Evolutionary conservation across 2,329 filamentous ascomycete species (phyloP).

Genomic region (Aspergillus sojae): DNA sequence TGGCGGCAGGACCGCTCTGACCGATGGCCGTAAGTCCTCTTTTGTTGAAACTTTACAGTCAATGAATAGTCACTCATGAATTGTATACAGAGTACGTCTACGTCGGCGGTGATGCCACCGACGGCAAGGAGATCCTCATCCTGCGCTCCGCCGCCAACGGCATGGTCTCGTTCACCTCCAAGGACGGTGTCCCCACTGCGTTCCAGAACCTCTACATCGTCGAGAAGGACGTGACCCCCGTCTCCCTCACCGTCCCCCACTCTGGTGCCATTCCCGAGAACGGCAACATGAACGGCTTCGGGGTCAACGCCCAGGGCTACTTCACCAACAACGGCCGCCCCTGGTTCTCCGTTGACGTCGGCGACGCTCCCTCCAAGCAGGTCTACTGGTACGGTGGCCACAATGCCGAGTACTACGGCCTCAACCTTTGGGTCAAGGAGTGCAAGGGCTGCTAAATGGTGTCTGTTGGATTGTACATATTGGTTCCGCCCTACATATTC

Average conservation of each 20-base stretch:
- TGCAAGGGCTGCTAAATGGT: conserved; percentile 23
- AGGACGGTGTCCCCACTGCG: conserved; percentile 26
- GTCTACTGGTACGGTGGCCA: conserved; percentile 32
- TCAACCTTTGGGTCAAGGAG: conserved; percentile 30
- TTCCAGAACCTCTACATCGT: conserved; percentile 34
- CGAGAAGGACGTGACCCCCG: conserved; percentile 23
- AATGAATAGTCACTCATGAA: background rate
- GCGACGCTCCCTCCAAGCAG: conserved; percentile 22
- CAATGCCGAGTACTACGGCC: conserved; percentile 22
- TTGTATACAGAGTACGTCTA: conserved; percentile 23
- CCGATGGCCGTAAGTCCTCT: conserved; percentile 27
- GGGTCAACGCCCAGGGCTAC: conserved; percentile 28
- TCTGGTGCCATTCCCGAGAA: conserved; percentile 29
- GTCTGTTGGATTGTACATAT: background rate
- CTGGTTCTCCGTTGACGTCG: conserved; percentile 31
- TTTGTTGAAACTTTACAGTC: too few relatives aligned
- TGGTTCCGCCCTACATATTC: background rate
- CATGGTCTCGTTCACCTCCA: conserved; percentile 28
- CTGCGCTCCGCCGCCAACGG: conserved; percentile 25
- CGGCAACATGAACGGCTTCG: conserved; percentile 27
- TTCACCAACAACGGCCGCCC: conserved; percentile 29
- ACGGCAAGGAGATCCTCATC: conserved; percentile 28
- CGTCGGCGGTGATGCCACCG: conserved; percentile 22
- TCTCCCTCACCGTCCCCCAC: conserved; percentile 31
- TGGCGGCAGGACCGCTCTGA: conserved; percentile 28